Conservation (phyloP, 805 yeast genomes). For the Wickerhamiella parazyma region DNA sequence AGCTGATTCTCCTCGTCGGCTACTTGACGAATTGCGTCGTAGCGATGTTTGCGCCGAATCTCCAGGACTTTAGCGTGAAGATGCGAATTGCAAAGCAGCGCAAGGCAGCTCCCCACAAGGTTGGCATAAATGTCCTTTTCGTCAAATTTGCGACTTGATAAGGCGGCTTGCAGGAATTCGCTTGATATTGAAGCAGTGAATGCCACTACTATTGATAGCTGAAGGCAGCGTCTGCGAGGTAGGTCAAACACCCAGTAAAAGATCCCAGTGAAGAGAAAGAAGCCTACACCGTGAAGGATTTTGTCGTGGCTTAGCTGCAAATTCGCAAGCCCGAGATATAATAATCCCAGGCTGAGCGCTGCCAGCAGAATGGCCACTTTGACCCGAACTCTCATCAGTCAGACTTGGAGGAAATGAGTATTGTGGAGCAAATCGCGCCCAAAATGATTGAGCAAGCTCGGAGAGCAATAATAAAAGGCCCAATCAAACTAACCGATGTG, state of each 20-base stretch:
- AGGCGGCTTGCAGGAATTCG: constrained; percentile 27
- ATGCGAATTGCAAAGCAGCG: constrained; percentile 23
- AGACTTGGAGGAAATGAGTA: not conserved
- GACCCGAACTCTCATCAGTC: constrained; percentile 16
- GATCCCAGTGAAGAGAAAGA: constrained; percentile 26
- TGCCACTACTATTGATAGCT: constrained; percentile 26
- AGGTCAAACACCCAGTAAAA: constrained; percentile 33
- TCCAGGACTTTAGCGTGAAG: constrained; percentile 27
- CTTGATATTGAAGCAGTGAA: constrained; percentile 27
- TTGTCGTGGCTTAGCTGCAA: constrained; percentile 31
- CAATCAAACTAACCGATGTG: constrained; percentile 22
- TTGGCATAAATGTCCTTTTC: constrained; percentile 27
- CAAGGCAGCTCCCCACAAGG: constrained; percentile 25
- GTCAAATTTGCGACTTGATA: constrained; percentile 27
- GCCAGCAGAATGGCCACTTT: constrained; percentile 18
- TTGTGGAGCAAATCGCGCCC: not conserved
- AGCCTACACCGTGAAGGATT: constrained; percentile 26
- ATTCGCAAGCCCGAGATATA: constrained; percentile 20
- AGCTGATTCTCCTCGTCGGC: constrained; percentile 12
- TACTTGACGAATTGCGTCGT: constrained; percentile 18
- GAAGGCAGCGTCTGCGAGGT: constrained; percentile 26
- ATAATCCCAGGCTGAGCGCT: constrained; percentile 12
- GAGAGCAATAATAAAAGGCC: constrained; percentile 19
- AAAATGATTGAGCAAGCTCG: constrained; percentile 21
- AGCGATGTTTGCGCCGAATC: constrained; percentile 23